These are phyloP conservation scores for Quercus ilex DNA, from an alignment of 306 rosid genomes.

Conservation along the genomic window DNA sequence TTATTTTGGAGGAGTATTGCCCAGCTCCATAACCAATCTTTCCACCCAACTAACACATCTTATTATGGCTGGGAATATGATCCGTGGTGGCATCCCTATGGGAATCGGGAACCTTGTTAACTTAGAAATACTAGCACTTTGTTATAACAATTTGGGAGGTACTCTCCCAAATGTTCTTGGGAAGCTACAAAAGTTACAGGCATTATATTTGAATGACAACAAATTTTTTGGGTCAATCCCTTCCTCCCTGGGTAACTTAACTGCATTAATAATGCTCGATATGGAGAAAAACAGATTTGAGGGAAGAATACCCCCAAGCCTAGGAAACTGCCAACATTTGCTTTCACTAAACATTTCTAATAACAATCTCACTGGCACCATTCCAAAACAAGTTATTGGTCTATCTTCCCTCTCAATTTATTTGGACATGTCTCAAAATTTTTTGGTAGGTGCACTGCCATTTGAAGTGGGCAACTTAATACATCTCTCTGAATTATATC, in stretches of 20 bases:
- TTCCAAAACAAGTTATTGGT: conserved; percentile 33
- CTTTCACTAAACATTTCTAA: conserved; percentile 20
- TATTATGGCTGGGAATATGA: background rate
- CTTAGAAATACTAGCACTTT: conserved; percentile 16
- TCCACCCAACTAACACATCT: conserved; percentile 19
- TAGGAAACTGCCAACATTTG: conserved; percentile 29
- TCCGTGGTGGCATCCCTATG: conserved; percentile 32
- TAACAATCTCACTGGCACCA: conserved; percentile 37
- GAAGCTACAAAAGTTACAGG: conserved; percentile 21
- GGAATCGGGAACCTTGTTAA: conserved; percentile 34
- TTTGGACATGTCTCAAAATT: conserved; percentile 35
- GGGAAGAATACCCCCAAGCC: conserved; percentile 41
- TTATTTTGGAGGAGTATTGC: conserved; percentile 36
- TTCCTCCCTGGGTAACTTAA: conserved; percentile 38
- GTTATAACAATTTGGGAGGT: conserved; percentile 25
- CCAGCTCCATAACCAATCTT: conserved; percentile 24
- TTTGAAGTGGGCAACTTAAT: conserved; percentile 31
- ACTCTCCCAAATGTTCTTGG: conserved; percentile 30
- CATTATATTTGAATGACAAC: conserved; percentile 20
- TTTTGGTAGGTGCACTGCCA: conserved; percentile 32
- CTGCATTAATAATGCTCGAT: conserved; percentile 12
- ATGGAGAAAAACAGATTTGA: conserved; percentile 26
- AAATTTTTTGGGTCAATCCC: conserved; percentile 35
- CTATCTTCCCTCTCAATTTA: conserved; percentile 36
- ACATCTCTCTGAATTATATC: conserved; percentile 17